Conservation (phyloP, 495 filamentous ascomycete genomes). For the Penicillium crystallinum region DNA sequence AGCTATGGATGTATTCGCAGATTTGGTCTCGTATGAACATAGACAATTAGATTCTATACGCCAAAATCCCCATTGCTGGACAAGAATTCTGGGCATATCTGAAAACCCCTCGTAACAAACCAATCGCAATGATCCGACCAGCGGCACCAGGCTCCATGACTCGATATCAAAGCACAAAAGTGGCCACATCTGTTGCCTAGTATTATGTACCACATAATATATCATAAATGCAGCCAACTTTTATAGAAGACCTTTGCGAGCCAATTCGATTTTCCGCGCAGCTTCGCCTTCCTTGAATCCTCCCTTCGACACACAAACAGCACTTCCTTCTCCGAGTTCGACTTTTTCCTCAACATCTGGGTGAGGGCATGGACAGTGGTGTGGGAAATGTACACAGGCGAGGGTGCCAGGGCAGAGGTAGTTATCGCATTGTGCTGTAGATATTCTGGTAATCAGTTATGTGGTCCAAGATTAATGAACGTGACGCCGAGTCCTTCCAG, state of each 20-base stretch:
- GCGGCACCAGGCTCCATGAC: background rate
- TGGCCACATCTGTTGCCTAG: background rate
- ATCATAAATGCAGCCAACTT: background rate
- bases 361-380: constrained; percentile 89
- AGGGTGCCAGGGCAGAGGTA: constrained; percentile 91
- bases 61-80: too few relatives aligned
- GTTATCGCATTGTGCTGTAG: constrained; percentile 67
- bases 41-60: too few relatives aligned
- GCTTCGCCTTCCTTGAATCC: constrained; percentile 74
- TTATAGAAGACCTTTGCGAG: constrained; percentile 77
- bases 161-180: background rate
- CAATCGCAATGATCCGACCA: background rate
- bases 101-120: too few relatives aligned
- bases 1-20: too few relatives aligned
- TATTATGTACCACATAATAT: background rate
- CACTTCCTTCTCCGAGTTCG: constrained; percentile 75
- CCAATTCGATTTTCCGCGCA: constrained; percentile 72
- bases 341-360: constrained; percentile 80
- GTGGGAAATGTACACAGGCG: constrained; percentile 86
- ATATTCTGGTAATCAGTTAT: background rate
- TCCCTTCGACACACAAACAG: constrained; percentile 75
- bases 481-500: background rate
- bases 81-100: too few relatives aligned
- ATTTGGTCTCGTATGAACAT: too few relatives aligned
- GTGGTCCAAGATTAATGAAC: background rate